Evolutionary conservation across 768 basidiomycete genomes (phyloP), one percentile per base, ranked within the genome.

Genomic region (Leccinum disarticulatum): DNA sequence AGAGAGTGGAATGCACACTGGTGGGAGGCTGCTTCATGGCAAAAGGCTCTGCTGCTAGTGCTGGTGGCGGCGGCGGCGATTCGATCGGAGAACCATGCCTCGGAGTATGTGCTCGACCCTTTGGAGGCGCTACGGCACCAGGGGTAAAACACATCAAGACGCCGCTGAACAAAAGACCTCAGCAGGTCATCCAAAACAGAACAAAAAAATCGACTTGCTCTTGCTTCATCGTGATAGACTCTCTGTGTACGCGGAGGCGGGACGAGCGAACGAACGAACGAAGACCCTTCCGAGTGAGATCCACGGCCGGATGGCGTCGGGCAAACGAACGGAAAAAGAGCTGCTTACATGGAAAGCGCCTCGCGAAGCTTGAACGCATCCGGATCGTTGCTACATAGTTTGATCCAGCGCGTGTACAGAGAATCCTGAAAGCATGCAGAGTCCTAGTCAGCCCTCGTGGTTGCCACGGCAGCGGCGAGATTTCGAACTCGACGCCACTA

Each of bases 321-420:
- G 17, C 38, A 19, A 13, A 43, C 13, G 14, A 43, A 51, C 4
- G 13, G 3, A 3, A 22, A 19, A 35, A 4, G 17, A 8, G 10
- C 9, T 5, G 50, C 73, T 64, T 36, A 73, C 72, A 73, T 73
- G 57, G 70, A 74, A 30, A 73, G 71, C 4, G 54, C 35, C 3
- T 62, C 19, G 13, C 71, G 71, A 19, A 73, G 67, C 17, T 54
- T 57, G 57, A 52, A 57, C 10, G 66, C 60, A 30, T 74, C 64
- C 3, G 67, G 62, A 27, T 68, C 73, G 28, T 66, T 51, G 36
- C 62, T 58, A 22, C 66, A 69, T 2, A 73, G 11, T 41, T 66
- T 66, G 56, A 63, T 54, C 71, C 71, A 73, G 11, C 71, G 63
- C 10, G 17, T 57, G 56, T 73, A 60, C n/a, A 73, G 47, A 3